A percentile compares a stretch with the other conserved stretches of the same genome.
Evolutionary conservation across 2,329 filamentous ascomycete species (phyloP).

Genomic region (Colletotrichum somersetense): DNA sequence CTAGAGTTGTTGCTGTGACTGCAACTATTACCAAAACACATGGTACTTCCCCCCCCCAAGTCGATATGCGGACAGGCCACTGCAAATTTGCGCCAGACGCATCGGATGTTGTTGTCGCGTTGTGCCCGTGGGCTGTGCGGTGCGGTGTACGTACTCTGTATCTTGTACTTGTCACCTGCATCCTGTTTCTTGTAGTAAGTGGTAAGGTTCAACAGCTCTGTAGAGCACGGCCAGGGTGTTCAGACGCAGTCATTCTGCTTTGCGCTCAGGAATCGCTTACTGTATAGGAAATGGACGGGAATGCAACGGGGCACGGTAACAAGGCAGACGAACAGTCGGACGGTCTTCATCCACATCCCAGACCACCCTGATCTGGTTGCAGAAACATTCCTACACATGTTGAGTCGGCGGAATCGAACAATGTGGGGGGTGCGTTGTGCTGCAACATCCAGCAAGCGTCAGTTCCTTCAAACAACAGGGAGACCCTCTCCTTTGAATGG

Average conservation of each 20-base stretch:
- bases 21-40: not conserved
- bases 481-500: not conserved
- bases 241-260: conserved; percentile 8
- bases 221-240: conserved; percentile 14
- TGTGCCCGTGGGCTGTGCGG: not conserved
- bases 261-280: not conserved
- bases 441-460: not conserved
- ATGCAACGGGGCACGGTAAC: not conserved
- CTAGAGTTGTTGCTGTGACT: too few species aligned
- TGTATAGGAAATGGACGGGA: not conserved
- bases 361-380: not conserved
- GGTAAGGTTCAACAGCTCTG: not conserved
- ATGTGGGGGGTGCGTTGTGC: not conserved
- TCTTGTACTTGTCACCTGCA: too few species aligned
- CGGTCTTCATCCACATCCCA: not conserved
- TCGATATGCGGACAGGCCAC: not conserved
- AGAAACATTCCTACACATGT: not conserved
- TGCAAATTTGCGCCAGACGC: not conserved
- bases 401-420: not conserved
- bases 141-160: not conserved
- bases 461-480: not conserved
- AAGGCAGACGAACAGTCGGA: not conserved
- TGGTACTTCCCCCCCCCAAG: not conserved
- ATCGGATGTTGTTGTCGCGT: not conserved
- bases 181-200: not conserved